Conservation (phyloP, 495 filamentous ascomycete species). For the Haplographium delicatum region DNA sequence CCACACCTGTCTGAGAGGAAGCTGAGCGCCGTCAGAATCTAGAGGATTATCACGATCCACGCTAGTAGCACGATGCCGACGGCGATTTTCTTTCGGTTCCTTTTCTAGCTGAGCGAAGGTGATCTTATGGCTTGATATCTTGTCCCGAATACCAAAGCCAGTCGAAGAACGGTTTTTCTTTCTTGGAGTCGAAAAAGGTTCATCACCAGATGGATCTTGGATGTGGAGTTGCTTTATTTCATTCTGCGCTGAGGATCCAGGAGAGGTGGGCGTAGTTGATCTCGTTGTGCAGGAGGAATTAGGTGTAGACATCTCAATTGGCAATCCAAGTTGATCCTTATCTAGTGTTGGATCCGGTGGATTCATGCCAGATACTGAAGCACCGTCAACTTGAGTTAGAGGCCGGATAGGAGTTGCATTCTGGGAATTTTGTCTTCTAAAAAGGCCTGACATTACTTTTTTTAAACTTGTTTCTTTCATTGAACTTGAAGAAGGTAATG, state of each 20-base stretch:
- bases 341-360: conserved; percentile 30
- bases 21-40: conserved; percentile 1
- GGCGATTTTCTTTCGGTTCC: conserved; percentile 12
- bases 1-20: conserved; percentile 32
- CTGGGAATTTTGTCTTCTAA: conserved; percentile 30
- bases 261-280: conserved; percentile 49
- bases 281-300: conserved; percentile 41
- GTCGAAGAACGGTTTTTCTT: conserved; percentile 45
- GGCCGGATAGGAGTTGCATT: conserved; percentile 17
- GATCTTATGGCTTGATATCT: conserved; percentile 25
- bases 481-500: conserved; percentile 14
- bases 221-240: conserved; percentile 26
- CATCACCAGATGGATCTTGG: conserved; percentile 33
- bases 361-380: conserved; percentile 20
- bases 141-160: conserved; percentile 38
- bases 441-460: conserved; percentile 30
- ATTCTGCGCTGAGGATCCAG: conserved; percentile 38
- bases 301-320: conserved; percentile 34
- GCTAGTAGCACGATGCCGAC: conserved; percentile 22
- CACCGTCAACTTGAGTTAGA: conserved; percentile 34
- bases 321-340: conserved; percentile 17
- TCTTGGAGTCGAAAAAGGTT: conserved; percentile 34
- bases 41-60: conserved; percentile 16
- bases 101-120: conserved; percentile 24
- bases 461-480: conserved; percentile 27